Evolutionary conservation across 1,139 yeast genomes (phyloP).

Genomic region (Blastobotrys indianensis): DNA sequence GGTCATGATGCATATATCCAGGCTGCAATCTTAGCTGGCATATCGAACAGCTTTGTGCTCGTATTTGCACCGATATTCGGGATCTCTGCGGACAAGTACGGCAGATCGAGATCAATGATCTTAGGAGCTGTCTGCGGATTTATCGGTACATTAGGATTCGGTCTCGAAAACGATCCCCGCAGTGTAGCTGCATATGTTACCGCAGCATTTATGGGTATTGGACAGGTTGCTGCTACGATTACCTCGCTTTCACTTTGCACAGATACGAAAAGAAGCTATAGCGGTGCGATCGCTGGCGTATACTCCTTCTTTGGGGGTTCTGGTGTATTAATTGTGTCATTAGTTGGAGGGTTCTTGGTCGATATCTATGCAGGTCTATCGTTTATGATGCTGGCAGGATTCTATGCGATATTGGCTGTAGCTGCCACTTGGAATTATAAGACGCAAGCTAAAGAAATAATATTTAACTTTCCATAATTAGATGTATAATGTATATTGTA

Average conservation of each 20-base stretch:
- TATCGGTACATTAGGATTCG: slow-evolving; percentile 35
- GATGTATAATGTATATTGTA: no score
- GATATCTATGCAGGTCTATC: slow-evolving; percentile 57
- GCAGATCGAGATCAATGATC: slow-evolving; percentile 38
- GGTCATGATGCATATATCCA: slow-evolving; percentile 54
- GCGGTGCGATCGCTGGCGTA: slow-evolving; percentile 66
- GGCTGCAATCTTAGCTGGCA: slow-evolving; percentile 65
- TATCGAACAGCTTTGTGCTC: slow-evolving; percentile 53
- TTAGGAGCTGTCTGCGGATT: slow-evolving; percentile 38
- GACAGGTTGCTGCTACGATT: slow-evolving; percentile 56
- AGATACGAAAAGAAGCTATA: slow-evolving; percentile 38
- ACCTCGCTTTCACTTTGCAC: slow-evolving; percentile 45
- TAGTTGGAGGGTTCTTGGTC: slow-evolving; percentile 56
- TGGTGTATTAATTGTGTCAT: slow-evolving; percentile 57
- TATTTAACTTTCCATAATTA: no score
- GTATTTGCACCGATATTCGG: slow-evolving; percentile 63
- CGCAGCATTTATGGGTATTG: slow-evolving; percentile 43
- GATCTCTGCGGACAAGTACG: slow-evolving; percentile 45
- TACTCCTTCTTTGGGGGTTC: slow-evolving; percentile 62
- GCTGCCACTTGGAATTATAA: slow-evolving; percentile 3
- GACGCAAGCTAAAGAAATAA: no score
- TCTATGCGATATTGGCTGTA: slow-evolving; percentile 32
- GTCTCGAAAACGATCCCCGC: slow-evolving; percentile 32
- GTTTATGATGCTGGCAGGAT: slow-evolving; percentile 47
- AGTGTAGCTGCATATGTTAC: slow-evolving; percentile 32